Base-by-base conservation (phyloP, 202 grass and related monocot genomes). In the Tripidium arundinaceum region DNA sequence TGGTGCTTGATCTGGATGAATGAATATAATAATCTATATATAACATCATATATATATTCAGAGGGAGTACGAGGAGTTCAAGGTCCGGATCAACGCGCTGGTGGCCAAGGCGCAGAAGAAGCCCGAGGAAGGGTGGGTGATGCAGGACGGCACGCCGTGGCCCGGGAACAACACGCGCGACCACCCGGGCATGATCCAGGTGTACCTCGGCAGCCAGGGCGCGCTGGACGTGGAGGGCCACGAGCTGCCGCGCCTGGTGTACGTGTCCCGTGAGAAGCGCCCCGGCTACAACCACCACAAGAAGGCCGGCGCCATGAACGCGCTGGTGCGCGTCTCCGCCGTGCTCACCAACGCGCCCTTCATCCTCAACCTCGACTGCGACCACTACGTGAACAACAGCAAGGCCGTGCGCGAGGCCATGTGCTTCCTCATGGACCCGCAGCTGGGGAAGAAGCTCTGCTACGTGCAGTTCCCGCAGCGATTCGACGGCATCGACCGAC, bases 341-440 rank as follows among this genome's bases (percentile, higher is more conserved):
- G 87, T 98, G 71, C 95, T 98, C 92, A 93, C 96, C 2, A 98
- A 98, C n/a, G 92, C 92, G 8, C 90, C 96, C 16, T 98, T 98
- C 79, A 91, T 98, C 57, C 90, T 98, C 38, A 98, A 98, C 75
- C 86, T 98, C 1, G 96, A 98, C 73, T 98, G 96, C 49, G 92
- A 98, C 77, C 96, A 98, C 85, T 98, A 95, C 73, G 80, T 95
- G 49, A 83, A 94, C 88, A 93, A 93, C 82, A 99, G 96, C 85
- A 99, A 96, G 79, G 96, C 96, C 78, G 52, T 99, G 76, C 42
- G 94, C 81, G 94, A 97, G 82, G 59, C 94, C 8, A 97, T 97
- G 94, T 97, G 94, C 83, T 97, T 97, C 78, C 79, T 97, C 71
- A 97, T 97, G 94, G 94, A 97, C 67, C 29, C 91, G 75, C 91